Base-by-base conservation (phyloP, 176 grass and related monocot species). In the Juncus inflexus region DNA sequence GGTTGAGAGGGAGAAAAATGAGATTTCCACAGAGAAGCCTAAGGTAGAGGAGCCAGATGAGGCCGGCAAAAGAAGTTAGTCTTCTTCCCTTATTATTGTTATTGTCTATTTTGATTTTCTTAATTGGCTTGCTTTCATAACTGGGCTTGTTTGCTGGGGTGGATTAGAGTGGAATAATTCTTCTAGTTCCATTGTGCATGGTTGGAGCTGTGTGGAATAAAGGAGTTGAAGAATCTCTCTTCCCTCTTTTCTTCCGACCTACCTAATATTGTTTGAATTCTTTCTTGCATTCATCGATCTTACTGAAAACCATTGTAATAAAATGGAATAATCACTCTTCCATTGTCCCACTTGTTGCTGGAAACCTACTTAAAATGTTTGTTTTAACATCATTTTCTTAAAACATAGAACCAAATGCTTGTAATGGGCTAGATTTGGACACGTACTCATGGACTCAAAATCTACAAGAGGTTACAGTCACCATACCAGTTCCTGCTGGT, bases 371-470 rank as follows among this genome's bases (percentile, higher is more conserved):
- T 45, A 65, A 0, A 38, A 15, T 67, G 39, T 43, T 61, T 67
- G 62, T 58, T 9, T 4, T 45, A 12, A 8, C 0, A 55, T 28
- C 19, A 28, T 28, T 28, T 40, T n/a, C 43, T 11, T 73, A 7
- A 63, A 35, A 54, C 70, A 62, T 70, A 99, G 88, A 82, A 57
- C 94, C 85, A 63, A 99, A 99, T 76, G 66, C 80, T 62, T 87
- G 88, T 56, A 99, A 99, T 53, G 94, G 94, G 49, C 80, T 99
- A 83, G 94, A 99, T 84, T 75, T 99, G 65, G 94, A 92, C 61
- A 99, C 86, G 11, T 99, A 99, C 66, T 92, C 89, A 1, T 99
- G 94, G 94, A 99, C 80, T 60, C 94, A 99, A 69, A 75, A 86
- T 62, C 61, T 99, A 76, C 83, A 82, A 76, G 94, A 99, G 67